These are phyloP conservation scores for Phytopythium oedochilum DNA, from an alignment of 352 stramenopile genomes.

Conservation along the genomic window DNA sequence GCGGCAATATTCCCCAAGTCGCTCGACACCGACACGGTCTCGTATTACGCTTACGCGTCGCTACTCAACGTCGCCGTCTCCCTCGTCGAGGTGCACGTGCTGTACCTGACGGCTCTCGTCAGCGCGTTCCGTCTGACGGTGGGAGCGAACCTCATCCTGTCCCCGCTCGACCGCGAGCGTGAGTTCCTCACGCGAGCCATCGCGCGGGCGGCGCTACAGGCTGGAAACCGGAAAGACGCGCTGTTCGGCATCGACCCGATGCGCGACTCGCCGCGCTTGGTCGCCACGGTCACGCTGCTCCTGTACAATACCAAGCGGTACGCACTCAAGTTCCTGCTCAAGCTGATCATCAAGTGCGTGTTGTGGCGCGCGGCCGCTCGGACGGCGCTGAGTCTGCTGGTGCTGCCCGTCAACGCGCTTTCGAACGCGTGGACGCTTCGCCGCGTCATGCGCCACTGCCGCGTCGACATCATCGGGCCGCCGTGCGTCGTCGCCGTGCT, in stretches of 20 bases:
- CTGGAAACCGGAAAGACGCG: constrained; percentile 31
- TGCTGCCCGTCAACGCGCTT: constrained; percentile 42
- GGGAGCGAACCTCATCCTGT: constrained; percentile 33
- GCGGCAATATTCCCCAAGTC: constrained; percentile 8
- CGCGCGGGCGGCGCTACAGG: constrained; percentile 39
- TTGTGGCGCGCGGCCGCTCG: constrained; percentile 41
- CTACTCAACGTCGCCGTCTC: constrained; percentile 47
- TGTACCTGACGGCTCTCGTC: constrained; percentile 34
- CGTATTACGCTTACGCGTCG: constrained; percentile 26
- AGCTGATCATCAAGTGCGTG: constrained; percentile 50
- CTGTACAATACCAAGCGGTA: constrained; percentile 54
- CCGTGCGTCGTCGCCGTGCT: constrained; percentile 27
- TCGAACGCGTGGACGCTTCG: constrained; percentile 45
- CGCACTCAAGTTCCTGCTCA: constrained; percentile 48
- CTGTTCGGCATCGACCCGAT: constrained; percentile 54
- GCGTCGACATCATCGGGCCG: constrained; percentile 44
- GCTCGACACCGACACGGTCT: constrained; percentile 8
- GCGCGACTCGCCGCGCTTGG: constrained; percentile 31
- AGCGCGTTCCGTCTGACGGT: constrained; percentile 42
- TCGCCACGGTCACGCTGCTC: constrained; percentile 30
- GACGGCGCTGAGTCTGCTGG: constrained; percentile 27
- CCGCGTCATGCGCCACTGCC: constrained; percentile 39
- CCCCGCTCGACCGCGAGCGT: constrained; percentile 40
- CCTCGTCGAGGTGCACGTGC: constrained; percentile 33
- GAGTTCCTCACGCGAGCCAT: constrained; percentile 45